Conservation (phyloP, 129 eudicot species). For the Lactuca sativa region DNA sequence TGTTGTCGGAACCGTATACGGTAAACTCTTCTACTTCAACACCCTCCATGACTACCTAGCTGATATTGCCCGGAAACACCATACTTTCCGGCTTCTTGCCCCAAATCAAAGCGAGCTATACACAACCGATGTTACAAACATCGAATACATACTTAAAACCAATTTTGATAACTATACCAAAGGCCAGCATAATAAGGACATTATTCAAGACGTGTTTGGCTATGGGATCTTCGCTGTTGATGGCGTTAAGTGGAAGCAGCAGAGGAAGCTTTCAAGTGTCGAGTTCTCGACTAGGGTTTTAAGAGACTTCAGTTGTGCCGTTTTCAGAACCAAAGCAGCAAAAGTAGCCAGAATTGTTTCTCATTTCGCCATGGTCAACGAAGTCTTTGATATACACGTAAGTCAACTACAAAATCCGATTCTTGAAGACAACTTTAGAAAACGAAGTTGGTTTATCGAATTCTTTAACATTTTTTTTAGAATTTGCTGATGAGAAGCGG, state of each 20-base stretch:
- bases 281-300: slow-evolving; percentile 64
- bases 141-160: slow-evolving; percentile 65
- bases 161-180: slow-evolving; percentile 58
- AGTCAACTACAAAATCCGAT: slow-evolving; percentile 13
- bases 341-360: slow-evolving; percentile 42
- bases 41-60: slow-evolving; percentile 49
- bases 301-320: slow-evolving; percentile 65
- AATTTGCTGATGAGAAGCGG: slow-evolving; percentile 59
- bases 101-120: slow-evolving; percentile 53
- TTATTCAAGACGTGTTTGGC: slow-evolving; percentile 52
- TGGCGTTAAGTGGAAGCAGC: slow-evolving; percentile 68
- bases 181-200: slow-evolving; percentile 44
- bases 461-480: slow-evolving; percentile 24
- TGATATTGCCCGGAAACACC: slow-evolving; percentile 45
- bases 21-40: slow-evolving; percentile 50
- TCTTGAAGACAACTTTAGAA: neutral
- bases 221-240: slow-evolving; percentile 68
- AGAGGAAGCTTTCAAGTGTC: slow-evolving; percentile 70
- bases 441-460: neutral
- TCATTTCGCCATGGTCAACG: slow-evolving; percentile 22
- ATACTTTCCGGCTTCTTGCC: slow-evolving; percentile 58
- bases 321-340: slow-evolving; percentile 50
- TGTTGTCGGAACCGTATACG: slow-evolving; percentile 57
- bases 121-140: slow-evolving; percentile 50
- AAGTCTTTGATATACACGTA: slow-evolving; percentile 61